Evolutionary conservation across 2,329 filamentous ascomycete genomes (phyloP).

Genomic region (Anthostomella pinea): DNA sequence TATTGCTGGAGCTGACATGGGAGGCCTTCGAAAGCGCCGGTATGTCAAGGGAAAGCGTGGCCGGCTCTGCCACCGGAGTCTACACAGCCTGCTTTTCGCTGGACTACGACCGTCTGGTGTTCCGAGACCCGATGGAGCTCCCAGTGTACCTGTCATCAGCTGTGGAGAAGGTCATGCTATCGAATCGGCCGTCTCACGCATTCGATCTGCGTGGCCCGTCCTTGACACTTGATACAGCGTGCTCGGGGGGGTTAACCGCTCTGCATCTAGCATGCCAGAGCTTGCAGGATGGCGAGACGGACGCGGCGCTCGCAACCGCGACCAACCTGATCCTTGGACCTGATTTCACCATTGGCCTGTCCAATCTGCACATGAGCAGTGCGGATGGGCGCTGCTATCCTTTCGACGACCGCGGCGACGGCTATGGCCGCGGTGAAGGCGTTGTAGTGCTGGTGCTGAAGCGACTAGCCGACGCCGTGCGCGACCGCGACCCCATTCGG

Average conservation of each 20-base stretch:
- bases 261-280: conserved; percentile 32
- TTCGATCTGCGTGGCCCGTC: conserved; percentile 31
- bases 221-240: conserved; percentile 33
- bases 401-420: conserved; percentile 33
- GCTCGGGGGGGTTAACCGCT: conserved; percentile 31
- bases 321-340: conserved; percentile 25
- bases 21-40: conserved; percentile 14
- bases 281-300: conserved; percentile 28
- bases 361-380: conserved; percentile 14
- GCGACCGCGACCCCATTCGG: conserved; percentile 29
- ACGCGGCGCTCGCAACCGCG: conserved; percentile 27
- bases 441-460: conserved; percentile 37
- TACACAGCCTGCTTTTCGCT: conserved; percentile 8
- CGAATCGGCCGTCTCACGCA: conserved; percentile 27
- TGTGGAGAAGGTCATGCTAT: conserved; percentile 17
- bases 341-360: conserved; percentile 19
- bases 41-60: background rate
- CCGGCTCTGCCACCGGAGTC: conserved; percentile 9
- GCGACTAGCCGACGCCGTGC: conserved; percentile 35
- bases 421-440: conserved; percentile 39
- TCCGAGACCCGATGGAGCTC: conserved; percentile 17
- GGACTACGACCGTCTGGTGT: conserved; percentile 12
- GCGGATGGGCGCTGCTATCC: conserved; percentile 22
- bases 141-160: conserved; percentile 17
- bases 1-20: conserved; percentile 12